phyloP scores from a whole-genome alignment of 1,284 basidiomycete genomes.

The Ustilago xerochloae region DNA sequence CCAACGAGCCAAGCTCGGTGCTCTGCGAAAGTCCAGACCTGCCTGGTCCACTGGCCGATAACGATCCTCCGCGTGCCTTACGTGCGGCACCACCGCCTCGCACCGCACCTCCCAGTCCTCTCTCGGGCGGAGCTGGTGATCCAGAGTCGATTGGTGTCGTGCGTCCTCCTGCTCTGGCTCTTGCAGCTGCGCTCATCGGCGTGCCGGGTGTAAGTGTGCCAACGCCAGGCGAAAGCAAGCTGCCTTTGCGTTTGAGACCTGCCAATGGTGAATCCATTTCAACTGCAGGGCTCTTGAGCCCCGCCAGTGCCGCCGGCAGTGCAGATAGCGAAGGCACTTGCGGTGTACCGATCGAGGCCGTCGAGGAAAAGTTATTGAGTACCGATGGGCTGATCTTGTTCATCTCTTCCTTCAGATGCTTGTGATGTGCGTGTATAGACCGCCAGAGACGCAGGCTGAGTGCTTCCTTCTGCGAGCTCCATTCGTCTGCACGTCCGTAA shows the following conservation, averaged over 20 bases:
- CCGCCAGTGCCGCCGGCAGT: slow-evolving; percentile 36
- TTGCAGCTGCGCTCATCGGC: slow-evolving; percentile 34
- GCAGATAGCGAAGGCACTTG: slow-evolving; percentile 38
- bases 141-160: slow-evolving; percentile 47
- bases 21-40: slow-evolving; percentile 42
- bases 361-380: slow-evolving; percentile 52
- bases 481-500: slow-evolving; percentile 62
- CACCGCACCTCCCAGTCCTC: slow-evolving; percentile 30
- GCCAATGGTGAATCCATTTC: slow-evolving; percentile 43
- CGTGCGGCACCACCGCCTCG: slow-evolving; percentile 32
- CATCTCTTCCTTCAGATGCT: slow-evolving; percentile 55
- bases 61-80: slow-evolving; percentile 39
- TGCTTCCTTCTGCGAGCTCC: slow-evolving; percentile 58
- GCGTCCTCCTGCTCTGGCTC: slow-evolving; percentile 40
- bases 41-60: slow-evolving; percentile 30
- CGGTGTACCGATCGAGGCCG: slow-evolving; percentile 39
- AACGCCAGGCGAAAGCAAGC: slow-evolving; percentile 25
- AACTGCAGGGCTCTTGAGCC: slow-evolving; percentile 48
- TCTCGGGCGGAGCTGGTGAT: slow-evolving; percentile 41
- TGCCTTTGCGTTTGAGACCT: slow-evolving; percentile 41
- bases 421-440: slow-evolving; percentile 52
- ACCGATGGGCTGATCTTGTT: slow-evolving; percentile 56
- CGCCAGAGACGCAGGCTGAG: slow-evolving; percentile 59
- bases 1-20: slow-evolving; percentile 28
- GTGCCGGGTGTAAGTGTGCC: slow-evolving; percentile 36